Base-by-base conservation (phyloP, 768 basidiomycete genomes). In the Dentipellis sp. region DNA sequence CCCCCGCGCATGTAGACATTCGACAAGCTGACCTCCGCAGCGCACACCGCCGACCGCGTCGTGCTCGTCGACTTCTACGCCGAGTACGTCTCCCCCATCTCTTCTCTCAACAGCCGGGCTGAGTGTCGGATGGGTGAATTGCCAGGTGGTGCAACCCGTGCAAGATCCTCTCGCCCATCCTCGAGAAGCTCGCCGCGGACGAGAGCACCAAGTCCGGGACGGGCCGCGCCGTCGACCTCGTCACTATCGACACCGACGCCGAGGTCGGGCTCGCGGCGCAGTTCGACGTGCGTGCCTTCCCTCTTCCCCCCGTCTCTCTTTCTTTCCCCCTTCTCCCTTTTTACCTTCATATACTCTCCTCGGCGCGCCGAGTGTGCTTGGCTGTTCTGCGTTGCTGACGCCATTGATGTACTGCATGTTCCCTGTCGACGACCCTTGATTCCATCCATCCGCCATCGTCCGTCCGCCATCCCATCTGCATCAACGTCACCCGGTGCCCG, bases 11-110 rank as follows among this genome's bases (percentile, higher is more conserved):
- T 49, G 37, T 54, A 78, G 75, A 70, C 66, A 2, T 75, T 76
- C 57, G 37, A 61, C 50, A 62, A 63, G 22, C 66, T 72, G 1
- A 67, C 58, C 11, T 60, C 71, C n/a, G 63, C 64, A 39, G 64
- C 62, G 42, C 52, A 45, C 54, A 68, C 74, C 23, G 74, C 72
- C 53, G 75, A 77, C 55, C 78, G 80, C 50, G 68, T 86, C 22
- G 78, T 86, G 42, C 70, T 91, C 6, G 87, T 88, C 21, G 88
- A 91, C 61, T 91, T 91, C 61, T 86, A 89, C 65, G 88, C 89
- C 49, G 80, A 88, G 88, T 89, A 62, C 49, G 83, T 49, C 40
- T 8, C n/a, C 46, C 48, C 10, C 17, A 17, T 14, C 48, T 19
- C 17, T 9, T 19, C 14, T 42, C 17, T 17, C 14, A 42, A 17